Percentiles rank a stretch among this genome's conserved stretches.
Evolutionary conservation across 1,284 basidiomycete genomes (phyloP).

Genomic region (Apiotrichum veenhuisii): DNA sequence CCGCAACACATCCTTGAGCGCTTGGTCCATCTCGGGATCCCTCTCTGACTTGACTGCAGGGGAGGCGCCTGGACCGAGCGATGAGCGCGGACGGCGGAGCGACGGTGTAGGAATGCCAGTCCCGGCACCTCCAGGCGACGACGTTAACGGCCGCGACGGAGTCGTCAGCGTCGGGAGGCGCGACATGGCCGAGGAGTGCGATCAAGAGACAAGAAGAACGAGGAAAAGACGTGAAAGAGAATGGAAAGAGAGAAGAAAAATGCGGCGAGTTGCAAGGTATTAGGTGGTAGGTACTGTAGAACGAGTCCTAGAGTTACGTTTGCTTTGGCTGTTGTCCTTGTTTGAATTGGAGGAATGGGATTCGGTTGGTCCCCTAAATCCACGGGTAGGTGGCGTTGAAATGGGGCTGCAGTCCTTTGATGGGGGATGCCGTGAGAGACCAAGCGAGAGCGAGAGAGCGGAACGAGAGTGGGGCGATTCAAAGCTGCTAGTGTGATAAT

Average conservation of each 20-base stretch:
- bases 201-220: background rate
- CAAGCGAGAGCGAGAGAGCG: background rate
- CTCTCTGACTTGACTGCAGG: slow-evolving; percentile 3
- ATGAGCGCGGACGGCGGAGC: slow-evolving; percentile 38
- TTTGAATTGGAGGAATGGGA: too few relatives aligned
- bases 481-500: too few relatives aligned
- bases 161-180: slow-evolving; percentile 42
- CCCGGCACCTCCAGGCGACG: slow-evolving; percentile 20
- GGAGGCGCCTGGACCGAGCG: slow-evolving; percentile 30
- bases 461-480: background rate
- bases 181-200: slow-evolving; percentile 26
- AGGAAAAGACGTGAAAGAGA: background rate
- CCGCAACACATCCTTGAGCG: slow-evolving; percentile 32
- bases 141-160: slow-evolving; percentile 25
- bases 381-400: background rate
- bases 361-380: too few relatives aligned
- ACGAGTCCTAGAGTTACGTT: too few relatives aligned
- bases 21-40: slow-evolving; percentile 37
- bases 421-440: background rate
- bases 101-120: slow-evolving; percentile 42
- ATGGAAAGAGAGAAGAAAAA: background rate
- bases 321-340: too few relatives aligned
- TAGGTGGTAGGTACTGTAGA: too few relatives aligned
- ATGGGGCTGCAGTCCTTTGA: background rate
- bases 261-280: too few relatives aligned